A percentile compares a stretch with the other conserved stretches of the same genome.
These are phyloP conservation scores for Tricholoma matsutake DNA, from an alignment of 768 basidiomycete species.

Conservation along the genomic window DNA sequence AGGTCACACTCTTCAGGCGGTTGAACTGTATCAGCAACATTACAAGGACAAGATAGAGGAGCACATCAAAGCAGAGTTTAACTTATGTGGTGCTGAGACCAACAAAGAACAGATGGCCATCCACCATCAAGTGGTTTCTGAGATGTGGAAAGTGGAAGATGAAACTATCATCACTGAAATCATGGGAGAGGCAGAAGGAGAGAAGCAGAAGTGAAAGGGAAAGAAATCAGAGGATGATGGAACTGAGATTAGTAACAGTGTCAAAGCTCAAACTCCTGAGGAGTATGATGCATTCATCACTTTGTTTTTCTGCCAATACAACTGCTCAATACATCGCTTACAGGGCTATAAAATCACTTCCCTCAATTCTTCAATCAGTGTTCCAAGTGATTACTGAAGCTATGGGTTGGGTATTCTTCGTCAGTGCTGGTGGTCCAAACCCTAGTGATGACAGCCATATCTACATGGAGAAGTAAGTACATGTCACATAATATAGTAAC, in stretches of 20 bases:
- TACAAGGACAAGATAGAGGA: not conserved
- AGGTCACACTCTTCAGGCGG: not conserved
- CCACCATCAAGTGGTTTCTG: not conserved
- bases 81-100: not conserved
- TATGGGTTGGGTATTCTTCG: not conserved
- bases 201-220: slow-evolving; percentile 57
- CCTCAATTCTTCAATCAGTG: not conserved
- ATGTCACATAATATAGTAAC: not conserved
- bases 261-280: not conserved
- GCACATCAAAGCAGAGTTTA: not conserved
- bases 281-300: not conserved
- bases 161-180: slow-evolving; percentile 50
- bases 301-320: slow-evolving; percentile 13
- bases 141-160: not conserved
- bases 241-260: not conserved
- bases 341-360: not conserved
- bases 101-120: not conserved
- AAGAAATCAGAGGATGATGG: not conserved
- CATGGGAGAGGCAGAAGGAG: slow-evolving; percentile 29
- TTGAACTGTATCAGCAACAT: not conserved
- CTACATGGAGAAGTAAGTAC: not conserved
- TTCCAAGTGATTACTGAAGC: not conserved
- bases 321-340: not conserved
- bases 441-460: not conserved
- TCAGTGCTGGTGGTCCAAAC: not conserved